Evolutionary conservation across 768 basidiomycete genomes (phyloP), one percentile per base, ranked within the genome.

Genomic region (Pulveroboletus sp.): DNA sequence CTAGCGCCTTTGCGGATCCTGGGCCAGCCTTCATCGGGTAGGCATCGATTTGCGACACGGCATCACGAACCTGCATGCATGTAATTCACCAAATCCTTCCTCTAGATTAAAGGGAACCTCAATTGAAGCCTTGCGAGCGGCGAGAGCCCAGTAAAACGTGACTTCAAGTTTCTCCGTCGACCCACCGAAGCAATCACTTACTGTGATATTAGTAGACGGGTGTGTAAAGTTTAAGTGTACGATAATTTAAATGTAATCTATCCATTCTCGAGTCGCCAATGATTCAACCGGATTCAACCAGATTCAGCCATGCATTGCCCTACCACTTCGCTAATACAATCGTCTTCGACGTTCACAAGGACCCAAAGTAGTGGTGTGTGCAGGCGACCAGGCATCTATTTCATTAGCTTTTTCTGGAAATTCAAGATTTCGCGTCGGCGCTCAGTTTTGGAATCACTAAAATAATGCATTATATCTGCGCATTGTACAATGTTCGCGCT

Each of bases 1-100:
- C 21, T 21, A 65, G 66, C 52, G 43, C 53, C 24, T 66, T 67
- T 46, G 24, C 46, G 33, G 64, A 67, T n/a, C 59, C 61, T 13
- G 65, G 63, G 23, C 43, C 58, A 3, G 60, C 36, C 40, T 57
- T 57, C 49, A 21, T 65, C 10, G 56, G 63, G 66, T 65, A 56
- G 37, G 61, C 10, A 21, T 21, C 5, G 27, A 29, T 20, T 14
- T 37, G 7, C 6, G 13, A 29, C 27, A n/a, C 14, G 53, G n/a
- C 35, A 11, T n/a, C 23, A 16, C n/a, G n/a, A n/a, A n/a, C n/a
- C n/a, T n/a, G n/a, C n/a, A n/a, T n/a, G n/a, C n/a, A n/a, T 19
- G 12, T 19, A 17, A 20, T 19, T 40, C 27, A 29, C 27, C 40
- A 45, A 29, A 33, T n/a, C 13, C 11, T 33, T 25, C 29, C n/a